These are phyloP conservation scores for Silene noctiflora DNA, from an alignment of 179 eudicot species.

Conservation along the genomic window DNA sequence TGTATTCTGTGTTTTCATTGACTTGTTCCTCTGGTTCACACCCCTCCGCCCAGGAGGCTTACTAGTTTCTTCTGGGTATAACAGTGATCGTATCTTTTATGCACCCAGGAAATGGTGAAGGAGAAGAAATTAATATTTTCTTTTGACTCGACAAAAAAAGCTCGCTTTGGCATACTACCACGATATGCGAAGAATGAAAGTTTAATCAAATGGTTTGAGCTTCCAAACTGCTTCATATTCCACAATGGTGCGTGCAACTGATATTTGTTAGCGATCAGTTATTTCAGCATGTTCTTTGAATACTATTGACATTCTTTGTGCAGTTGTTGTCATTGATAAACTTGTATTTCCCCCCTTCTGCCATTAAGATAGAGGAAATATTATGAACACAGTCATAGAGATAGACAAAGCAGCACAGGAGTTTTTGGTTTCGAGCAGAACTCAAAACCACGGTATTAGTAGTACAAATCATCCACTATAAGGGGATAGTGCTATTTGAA, in stretches of 20 bases:
- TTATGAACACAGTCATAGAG: too few relatives aligned
- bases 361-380: too few relatives aligned
- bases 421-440: too few relatives aligned
- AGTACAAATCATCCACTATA: too few relatives aligned
- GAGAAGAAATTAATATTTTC: constrained; percentile 56
- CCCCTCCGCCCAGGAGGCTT: background rate
- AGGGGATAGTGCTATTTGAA: too few relatives aligned
- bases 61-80: background rate
- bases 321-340: too few relatives aligned
- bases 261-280: background rate
- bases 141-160: constrained; percentile 65
- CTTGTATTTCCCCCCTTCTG: too few relatives aligned
- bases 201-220: constrained; percentile 89
- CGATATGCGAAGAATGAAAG: constrained; percentile 84
- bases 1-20: background rate
- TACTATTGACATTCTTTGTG: too few relatives aligned
- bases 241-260: constrained; percentile 67
- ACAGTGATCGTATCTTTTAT: background rate
- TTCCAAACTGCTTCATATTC: constrained; percentile 93
- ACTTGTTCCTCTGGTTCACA: background rate
- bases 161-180: constrained; percentile 95
- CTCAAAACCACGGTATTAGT: too few relatives aligned
- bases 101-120: constrained; percentile 85
- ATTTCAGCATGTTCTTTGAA: background rate
- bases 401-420: too few relatives aligned